A percentile compares a stretch with the other conserved stretches of the same genome.
phyloP scores from a whole-genome alignment of 2,329 filamentous ascomycete genomes.

The Pseudopithomyces maydicus region DNA sequence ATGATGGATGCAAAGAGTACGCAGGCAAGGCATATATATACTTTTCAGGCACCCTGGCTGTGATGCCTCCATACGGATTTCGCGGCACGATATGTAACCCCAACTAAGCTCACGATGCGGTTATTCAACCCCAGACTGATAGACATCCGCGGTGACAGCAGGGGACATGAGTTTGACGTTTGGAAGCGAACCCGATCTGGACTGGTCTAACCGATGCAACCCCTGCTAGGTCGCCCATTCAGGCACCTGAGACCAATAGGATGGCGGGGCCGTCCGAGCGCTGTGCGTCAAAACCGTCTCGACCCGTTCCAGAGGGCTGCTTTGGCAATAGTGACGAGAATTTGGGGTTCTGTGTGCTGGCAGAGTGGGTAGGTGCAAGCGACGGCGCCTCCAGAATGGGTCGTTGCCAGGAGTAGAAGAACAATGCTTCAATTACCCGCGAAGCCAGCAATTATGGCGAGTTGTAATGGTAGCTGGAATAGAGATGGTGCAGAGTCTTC shows the following conservation, averaged over 20 bases:
- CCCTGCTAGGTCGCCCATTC: neutral
- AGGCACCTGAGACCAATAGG: neutral
- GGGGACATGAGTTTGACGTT: neutral
- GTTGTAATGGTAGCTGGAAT: no score
- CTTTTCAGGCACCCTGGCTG: neutral
- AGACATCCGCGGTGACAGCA: neutral
- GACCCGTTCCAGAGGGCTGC: neutral
- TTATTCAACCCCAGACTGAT: neutral
- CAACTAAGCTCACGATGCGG: neutral
- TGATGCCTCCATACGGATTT: neutral
- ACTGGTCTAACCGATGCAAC: neutral
- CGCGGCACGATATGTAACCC: neutral
- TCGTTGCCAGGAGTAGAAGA: no score
- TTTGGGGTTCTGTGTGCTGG: neutral
- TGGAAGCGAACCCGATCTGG: neutral
- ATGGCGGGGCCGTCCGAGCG: neutral
- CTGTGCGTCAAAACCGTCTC: neutral
- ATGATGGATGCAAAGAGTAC: neutral
- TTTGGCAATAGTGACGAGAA: neutral
- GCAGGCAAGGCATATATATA: neutral
- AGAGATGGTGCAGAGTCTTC: no score
- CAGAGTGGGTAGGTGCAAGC: neutral
- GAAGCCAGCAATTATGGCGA: no score
- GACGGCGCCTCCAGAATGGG: neutral
- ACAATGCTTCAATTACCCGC: no score